Percentiles rank a stretch among this genome's conserved stretches.
phyloP scores from a whole-genome alignment of 2,329 filamentous ascomycete species.

The Samsoniella hepiali region DNA sequence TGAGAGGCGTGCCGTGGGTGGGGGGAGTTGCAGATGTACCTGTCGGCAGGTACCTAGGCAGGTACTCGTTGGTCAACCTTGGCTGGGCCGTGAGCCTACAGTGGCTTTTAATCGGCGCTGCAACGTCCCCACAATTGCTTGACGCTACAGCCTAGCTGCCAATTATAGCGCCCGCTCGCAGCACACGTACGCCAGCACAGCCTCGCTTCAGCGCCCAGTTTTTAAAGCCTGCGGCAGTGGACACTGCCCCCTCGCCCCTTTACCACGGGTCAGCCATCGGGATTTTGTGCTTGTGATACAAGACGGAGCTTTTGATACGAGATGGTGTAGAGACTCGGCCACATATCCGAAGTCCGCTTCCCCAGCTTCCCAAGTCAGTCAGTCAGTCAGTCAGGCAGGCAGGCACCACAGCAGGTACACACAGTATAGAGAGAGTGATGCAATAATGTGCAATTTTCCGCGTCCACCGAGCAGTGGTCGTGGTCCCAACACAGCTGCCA shows the following conservation, averaged over 20 bases:
- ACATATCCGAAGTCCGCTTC: background rate
- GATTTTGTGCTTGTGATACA: background rate
- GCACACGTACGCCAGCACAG: background rate
- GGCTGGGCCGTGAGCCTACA: no score
- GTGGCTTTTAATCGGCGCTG: no score
- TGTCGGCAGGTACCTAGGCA: no score
- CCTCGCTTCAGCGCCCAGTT: background rate
- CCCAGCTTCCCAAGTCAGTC: background rate
- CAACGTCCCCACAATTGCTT: no score
- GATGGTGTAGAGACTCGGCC: background rate
- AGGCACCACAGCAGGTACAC: background rate
- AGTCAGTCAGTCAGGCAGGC: background rate
- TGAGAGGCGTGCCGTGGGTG: no score
- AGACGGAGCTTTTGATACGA: background rate
- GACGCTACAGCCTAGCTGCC: no score
- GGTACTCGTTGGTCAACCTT: no score
- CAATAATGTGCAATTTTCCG: conserved; percentile 3
- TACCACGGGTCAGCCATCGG: background rate
- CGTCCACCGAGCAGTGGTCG: background rate
- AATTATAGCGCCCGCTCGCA: no score
- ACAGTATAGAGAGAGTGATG: background rate
- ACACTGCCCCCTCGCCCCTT: background rate
- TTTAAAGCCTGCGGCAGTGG: background rate
- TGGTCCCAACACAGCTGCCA: background rate
- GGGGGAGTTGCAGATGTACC: no score